These are phyloP conservation scores for Acrocalymma vagum DNA, from an alignment of 2,329 filamentous ascomycete genomes.

Conservation along the genomic window DNA sequence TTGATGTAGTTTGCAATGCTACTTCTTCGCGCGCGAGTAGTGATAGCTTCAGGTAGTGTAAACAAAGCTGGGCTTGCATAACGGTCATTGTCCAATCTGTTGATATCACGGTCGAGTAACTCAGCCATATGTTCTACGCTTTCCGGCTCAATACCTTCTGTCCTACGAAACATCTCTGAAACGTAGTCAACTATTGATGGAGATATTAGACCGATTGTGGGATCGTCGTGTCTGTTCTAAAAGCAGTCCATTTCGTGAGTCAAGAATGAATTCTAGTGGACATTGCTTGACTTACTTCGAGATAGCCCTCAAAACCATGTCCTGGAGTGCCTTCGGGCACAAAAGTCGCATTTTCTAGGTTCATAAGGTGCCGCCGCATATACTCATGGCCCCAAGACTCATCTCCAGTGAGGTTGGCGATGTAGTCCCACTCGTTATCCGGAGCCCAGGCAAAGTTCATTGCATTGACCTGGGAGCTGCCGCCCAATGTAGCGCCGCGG, in stretches of 20 bases:
- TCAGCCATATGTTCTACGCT: slow-evolving; percentile 6
- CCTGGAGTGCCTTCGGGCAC: slow-evolving; percentile 19
- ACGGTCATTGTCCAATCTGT: slow-evolving; percentile 14
- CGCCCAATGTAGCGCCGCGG: slow-evolving; percentile 20
- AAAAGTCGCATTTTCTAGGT: slow-evolving; percentile 20
- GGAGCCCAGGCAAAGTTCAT: slow-evolving; percentile 64
- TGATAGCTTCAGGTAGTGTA: slow-evolving; percentile 63
- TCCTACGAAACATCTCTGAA: slow-evolving; percentile 2
- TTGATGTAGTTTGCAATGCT: slow-evolving; percentile 63
- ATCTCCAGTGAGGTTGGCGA: slow-evolving; percentile 59
- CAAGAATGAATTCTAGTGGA: too few species aligned
- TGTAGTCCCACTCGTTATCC: slow-evolving; percentile 65
- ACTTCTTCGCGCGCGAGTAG: slow-evolving; percentile 54
- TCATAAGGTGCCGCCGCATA: slow-evolving; percentile 12
- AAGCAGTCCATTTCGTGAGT: too few species aligned
- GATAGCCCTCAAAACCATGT: slow-evolving; percentile 19
- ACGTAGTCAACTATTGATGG: background rate
- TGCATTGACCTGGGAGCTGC: slow-evolving; percentile 62
- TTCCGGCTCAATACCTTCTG: slow-evolving; percentile 5
- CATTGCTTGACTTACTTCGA: slow-evolving; percentile 8
- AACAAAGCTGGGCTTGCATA: slow-evolving; percentile 44
- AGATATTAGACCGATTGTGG: background rate
- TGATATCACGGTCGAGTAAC: slow-evolving; percentile 14
- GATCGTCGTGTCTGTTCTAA: too few species aligned
- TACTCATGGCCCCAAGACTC: slow-evolving; percentile 52